Conservation (phyloP, 129 eudicot species). For the Tanacetum coccineum region DNA sequence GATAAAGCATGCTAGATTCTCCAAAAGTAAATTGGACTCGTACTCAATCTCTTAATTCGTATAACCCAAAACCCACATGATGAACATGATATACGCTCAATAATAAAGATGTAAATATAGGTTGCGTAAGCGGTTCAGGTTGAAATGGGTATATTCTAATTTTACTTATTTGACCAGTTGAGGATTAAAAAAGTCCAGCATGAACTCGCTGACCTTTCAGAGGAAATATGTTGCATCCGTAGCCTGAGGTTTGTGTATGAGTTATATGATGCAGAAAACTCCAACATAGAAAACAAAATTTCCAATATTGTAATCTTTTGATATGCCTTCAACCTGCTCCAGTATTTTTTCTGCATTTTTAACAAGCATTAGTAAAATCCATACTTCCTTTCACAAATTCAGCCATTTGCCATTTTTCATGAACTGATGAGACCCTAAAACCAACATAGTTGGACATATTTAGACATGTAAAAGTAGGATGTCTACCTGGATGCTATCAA, state of each 20-base stretch:
- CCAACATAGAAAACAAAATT: slow-evolving; percentile 73
- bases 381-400: background rate
- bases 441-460: background rate
- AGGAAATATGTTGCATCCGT: slow-evolving; percentile 84
- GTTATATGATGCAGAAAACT: slow-evolving; percentile 96
- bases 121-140: too few species aligned
- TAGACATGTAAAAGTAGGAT: slow-evolving; percentile 9
- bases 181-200: too few species aligned
- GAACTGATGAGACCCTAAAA: too few species aligned
- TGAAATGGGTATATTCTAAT: too few species aligned
- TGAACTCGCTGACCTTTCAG: slow-evolving; percentile 58
- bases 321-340: slow-evolving; percentile 71
- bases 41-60: background rate
- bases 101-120: background rate
- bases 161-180: too few species aligned
- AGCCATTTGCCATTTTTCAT: too few species aligned
- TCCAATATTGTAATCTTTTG: slow-evolving; percentile 83
- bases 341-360: slow-evolving; percentile 77
- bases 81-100: background rate
- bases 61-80: background rate
- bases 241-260: slow-evolving; percentile 81
- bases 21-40: background rate
- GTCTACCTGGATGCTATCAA: slow-evolving; percentile 89
- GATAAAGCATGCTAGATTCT: slow-evolving; percentile 1
- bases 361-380: slow-evolving; percentile 10